phyloP scores from a whole-genome alignment of 1,284 basidiomycete genomes.

The Cutaneotrichosporon dermatis region DNA sequence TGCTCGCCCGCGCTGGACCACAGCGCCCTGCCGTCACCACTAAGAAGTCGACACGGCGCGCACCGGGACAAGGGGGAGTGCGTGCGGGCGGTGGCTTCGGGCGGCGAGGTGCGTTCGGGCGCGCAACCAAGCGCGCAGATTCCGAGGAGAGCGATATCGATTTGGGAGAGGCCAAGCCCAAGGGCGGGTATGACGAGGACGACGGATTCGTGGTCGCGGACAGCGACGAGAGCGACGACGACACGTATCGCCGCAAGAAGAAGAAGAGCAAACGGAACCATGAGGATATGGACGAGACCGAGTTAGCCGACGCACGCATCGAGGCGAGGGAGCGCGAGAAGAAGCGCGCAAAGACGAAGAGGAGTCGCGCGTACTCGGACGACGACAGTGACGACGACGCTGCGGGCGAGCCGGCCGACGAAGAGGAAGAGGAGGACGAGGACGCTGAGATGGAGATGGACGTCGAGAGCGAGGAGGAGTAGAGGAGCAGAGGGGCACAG shows the following conservation, averaged over 20 bases:
- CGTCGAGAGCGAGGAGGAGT: conserved; percentile 45
- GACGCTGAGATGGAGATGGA: conserved; percentile 36
- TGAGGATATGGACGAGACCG: conserved; percentile 35
- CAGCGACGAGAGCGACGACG: conserved; percentile 23
- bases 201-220: conserved; percentile 47
- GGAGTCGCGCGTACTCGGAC: conserved; percentile 10
- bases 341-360: conserved; percentile 19
- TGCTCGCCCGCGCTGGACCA: conserved; percentile 25
- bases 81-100: conserved; percentile 4
- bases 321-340: conserved; percentile 34
- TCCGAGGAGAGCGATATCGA: conserved; percentile 14
- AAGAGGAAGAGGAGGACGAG: conserved; percentile 19
- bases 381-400: conserved; percentile 13
- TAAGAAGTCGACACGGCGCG: conserved; percentile 1
- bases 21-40: conserved; percentile 16
- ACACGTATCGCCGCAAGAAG: conserved; percentile 13
- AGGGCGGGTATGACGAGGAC: conserved; percentile 39
- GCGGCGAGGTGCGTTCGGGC: not conserved
- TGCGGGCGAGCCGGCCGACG: conserved; percentile 23
- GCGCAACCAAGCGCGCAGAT: conserved; percentile 15
- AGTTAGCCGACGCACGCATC: conserved; percentile 35
- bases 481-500: not conserved
- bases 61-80: conserved; percentile 5
- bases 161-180: conserved; percentile 12
- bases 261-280: conserved; percentile 19